Evolutionary conservation across 768 basidiomycete genomes (phyloP), one percentile per base, ranked within the genome.

Genomic region (Asterophora parasitica): DNA sequence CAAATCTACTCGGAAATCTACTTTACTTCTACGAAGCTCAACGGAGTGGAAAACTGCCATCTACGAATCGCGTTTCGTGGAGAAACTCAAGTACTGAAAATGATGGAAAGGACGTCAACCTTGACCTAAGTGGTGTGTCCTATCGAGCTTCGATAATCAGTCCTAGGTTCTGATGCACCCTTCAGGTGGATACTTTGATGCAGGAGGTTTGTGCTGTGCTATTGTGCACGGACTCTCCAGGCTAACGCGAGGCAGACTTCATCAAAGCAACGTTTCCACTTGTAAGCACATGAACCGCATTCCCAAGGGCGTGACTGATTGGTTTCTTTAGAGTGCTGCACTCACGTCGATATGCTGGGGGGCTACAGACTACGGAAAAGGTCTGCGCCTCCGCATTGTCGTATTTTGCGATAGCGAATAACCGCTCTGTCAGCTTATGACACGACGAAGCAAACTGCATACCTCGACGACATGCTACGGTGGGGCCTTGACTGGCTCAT

Each of bases 401-500:
- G 10, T 30, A 30, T 34, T 10, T 40, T 4, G 44, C 8, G 42
- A 39, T 12, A 30, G 16, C 42, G 33, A 41, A 10, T 43, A 27
- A 47, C 46, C 26, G 15, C 44, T 42, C 23, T 34, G 26, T 41
- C 12, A 44, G 88, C 87, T 12, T 96, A 93, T 60, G 89, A 92
- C 54, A 56, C 80, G 42, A 82, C 90, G 44, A 88, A 89, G 44
- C 92, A 95, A 66, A 91, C 92, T 0, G 78, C 81, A 2, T 96
- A 95, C 63, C 79, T 96, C n/a, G 94, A 96, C 58, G 79, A 81
- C 51, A 92, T 88, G 74, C 69, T 95, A 44, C 81, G 92, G 50
- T 95, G 90, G 89, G 85, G 92, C 19, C 76, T 92, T 37, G 86
- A 92, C 65, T 96, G 92, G 91, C 69, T 94, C 42, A 90, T 94